Evolutionary conservation across 805 yeast species (phyloP), one percentile per base, ranked within the genome.

Genomic region (Zygoascus bituminiphila): DNA sequence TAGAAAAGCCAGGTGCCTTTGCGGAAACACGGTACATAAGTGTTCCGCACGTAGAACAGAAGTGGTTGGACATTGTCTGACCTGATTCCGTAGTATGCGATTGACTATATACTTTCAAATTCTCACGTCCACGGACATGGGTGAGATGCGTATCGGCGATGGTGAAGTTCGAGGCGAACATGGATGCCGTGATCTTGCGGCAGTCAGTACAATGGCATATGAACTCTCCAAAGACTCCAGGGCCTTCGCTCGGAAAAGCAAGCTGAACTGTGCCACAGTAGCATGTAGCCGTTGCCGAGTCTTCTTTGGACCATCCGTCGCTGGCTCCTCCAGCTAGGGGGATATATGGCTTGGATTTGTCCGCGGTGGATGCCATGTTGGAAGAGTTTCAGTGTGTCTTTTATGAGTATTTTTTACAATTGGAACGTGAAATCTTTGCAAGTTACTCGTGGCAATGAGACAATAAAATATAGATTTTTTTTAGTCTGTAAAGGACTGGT

Each of bases 131-230:
- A 5, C 39, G 39, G 22, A 36, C 7, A 36, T 36, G 39, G 4
- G 2, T 36, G 22, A 36, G 22, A 36, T 36, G 12, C 39, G 14
- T 36, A 20, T 36, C 39, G 12, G 10, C 19, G 22, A 36, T 19
- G 4, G 39, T 36, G 39, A 36, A 36, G 39, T 36, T 36, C 17
- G 39, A 36, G 20, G 39, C 39, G 8, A 36, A 36, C 39, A 36
- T 36, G 4, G 39, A 36, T 8, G 39, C 39, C 21, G 39, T 36
- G 5, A 36, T 36, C 17, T 36, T 36, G 14, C 39, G 39, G 21
- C 39, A 36, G 17, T 36, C 39, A 7, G 5, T 12, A 19, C 39
- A 36, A 15, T 36, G 20, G 17, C 39, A 36, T 4, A 19, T 8
- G 22, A 36, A 36, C 10, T 17, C 9, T 4, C 10, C 8, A 5